Base-by-base conservation (phyloP, 495 filamentous ascomycete genomes). In the Talaromyces wortmannii region DNA sequence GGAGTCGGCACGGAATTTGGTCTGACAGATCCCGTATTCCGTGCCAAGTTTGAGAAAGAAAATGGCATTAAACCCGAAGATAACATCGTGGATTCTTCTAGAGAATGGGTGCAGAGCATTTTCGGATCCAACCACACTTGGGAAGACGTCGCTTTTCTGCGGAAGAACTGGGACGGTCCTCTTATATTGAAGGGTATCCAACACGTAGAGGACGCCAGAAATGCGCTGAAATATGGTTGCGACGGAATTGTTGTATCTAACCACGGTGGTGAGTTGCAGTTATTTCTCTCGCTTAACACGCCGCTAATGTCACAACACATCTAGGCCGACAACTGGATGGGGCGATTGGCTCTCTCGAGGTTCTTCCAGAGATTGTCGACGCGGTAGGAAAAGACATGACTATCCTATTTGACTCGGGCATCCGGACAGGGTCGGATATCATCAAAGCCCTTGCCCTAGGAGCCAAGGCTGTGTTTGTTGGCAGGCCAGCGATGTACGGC, bases 391-490 rank as follows among this genome's bases (percentile, higher is more conserved):
- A 80, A 45, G 70, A 77, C 53, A 71, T 72, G 52, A 76, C 81
- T 30, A 76, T 86, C 31, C 77, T 86, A 57, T 87, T 85, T 58
- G 85, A 88, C 64, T 81, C 77, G 4, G 85, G 86, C 3, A 68
- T 88, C 33, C 77, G 85, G 4, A 77, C 77, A 31, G 84, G 76
- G 0, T 74, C 75, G 3, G 84, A 88, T 64, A 68, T 87, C 61
- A 79, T 96, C 73, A 97, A 96, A 70, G 92, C 91, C 52, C 74
- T 95, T 36, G 94, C 89, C 58, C 75, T 97, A 4, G 92, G 92
- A 43, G 92, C 91, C 5, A 88, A 83, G 65, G 91, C 87, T n/a
- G 91, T 95, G 0, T 84, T 92, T 15, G 90, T 96, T 55, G 91
- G 89, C 11, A 73, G 91, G 29, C 92, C 91, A 15, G 90, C 92